Evolutionary conservation across 2,329 filamentous ascomycete genomes (phyloP), one percentile per base, ranked within the genome.

Genomic region (Lanzia echinophila): DNA sequence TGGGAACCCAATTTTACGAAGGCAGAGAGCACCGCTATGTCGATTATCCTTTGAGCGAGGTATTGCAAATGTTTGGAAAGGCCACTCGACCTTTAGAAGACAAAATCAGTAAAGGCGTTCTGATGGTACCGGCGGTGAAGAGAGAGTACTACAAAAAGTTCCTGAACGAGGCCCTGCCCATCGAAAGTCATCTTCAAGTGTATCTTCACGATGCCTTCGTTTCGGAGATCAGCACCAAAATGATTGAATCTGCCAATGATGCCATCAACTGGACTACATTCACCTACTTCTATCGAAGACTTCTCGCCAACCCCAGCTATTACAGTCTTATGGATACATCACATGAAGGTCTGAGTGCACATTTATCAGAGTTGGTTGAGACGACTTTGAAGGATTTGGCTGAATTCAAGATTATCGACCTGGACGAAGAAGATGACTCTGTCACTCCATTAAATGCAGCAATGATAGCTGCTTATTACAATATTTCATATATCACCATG

Each of bases 81-180:
- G 88, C 94, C 36, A 84, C 91, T 52, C 83, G 87, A 39, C 83
- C 90, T 1, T 81, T 86, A 3, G 79, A 84, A 66, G 90, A 96
- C 64, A 89, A 88, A 54, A 81, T 86, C 54, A 87, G 88, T 44
- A 89, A 88, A 58, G 95, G 92, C 62, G 89, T 99, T n/a, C 78
- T 99, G 43, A 97, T 99, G 94, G 83, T 96, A 11, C 90, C 92
- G 2, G 85, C 88, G 17, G 90, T 95, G 46, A 96, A 95, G 78
- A 85, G 94, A 36, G 91, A 96, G 59, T 99, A 96, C 72, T 99
- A 97, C 79, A 95, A 94, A 74, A 99, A 99, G 72, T 99, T 99
- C 76, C 74, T 99, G 60, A 92, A 94, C 63, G 95, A 99, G 70
- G 94, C 94, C 19, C 76, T 99, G 41, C 94, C 94, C 0, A 90